phyloP scores from a whole-genome alignment of 495 filamentous ascomycete species.

The Astrocystis sublimbata region DNA sequence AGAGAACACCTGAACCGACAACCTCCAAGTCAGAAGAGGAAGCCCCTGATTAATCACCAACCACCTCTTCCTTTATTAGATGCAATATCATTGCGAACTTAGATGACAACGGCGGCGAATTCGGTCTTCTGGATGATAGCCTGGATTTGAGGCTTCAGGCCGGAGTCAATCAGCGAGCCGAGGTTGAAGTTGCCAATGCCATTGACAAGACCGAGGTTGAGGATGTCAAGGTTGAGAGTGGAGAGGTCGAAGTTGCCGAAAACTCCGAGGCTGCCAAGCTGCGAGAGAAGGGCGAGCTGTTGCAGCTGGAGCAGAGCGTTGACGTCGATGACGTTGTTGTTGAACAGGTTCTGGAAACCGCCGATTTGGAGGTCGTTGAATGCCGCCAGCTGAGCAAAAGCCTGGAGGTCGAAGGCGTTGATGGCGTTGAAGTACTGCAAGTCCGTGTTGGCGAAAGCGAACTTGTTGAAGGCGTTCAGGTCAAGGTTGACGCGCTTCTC shows the following conservation, averaged over 20 bases:
- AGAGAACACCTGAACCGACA: slow-evolving; percentile 12
- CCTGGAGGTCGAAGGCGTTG: slow-evolving; percentile 44
- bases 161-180: slow-evolving; percentile 38
- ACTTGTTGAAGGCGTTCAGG: slow-evolving; percentile 40
- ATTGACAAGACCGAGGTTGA: slow-evolving; percentile 44
- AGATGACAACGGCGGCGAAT: slow-evolving; percentile 24
- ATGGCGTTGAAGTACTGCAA: slow-evolving; percentile 49
- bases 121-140: slow-evolving; percentile 36
- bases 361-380: slow-evolving; percentile 47
- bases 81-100: not conserved
- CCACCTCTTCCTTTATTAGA: not conserved
- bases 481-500: slow-evolving; percentile 40
- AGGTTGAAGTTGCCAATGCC: slow-evolving; percentile 41
- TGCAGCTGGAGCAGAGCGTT: slow-evolving; percentile 44
- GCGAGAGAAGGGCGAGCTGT: slow-evolving; percentile 44
- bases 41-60: not conserved
- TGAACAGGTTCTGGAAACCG: slow-evolving; percentile 41
- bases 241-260: slow-evolving; percentile 47
- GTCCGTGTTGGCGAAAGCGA: slow-evolving; percentile 46
- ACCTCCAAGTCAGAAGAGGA: slow-evolving; percentile 7
- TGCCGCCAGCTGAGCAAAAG: slow-evolving; percentile 40
- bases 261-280: slow-evolving; percentile 44
- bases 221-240: slow-evolving; percentile 38
- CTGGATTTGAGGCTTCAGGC: slow-evolving; percentile 40
- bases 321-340: slow-evolving; percentile 40